phyloP scores from a whole-genome alignment of 768 basidiomycete genomes.

The Boletus bicolor region DNA sequence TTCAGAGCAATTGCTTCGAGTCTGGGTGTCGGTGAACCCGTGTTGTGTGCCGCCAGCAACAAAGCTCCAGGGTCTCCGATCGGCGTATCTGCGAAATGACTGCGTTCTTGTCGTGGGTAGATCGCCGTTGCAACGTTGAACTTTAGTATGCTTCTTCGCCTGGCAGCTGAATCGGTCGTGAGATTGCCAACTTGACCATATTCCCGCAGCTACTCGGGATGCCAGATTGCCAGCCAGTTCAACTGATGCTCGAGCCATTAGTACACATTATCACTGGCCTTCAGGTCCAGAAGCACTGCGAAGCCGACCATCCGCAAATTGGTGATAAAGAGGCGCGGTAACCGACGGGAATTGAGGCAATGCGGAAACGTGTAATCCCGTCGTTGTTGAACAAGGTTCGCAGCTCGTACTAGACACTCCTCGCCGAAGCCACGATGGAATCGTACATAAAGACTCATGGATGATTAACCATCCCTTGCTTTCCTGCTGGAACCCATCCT shows the following conservation, averaged over 20 bases:
- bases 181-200: slow-evolving; percentile 5
- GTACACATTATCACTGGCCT: not conserved
- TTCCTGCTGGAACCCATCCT: slow-evolving; percentile 18
- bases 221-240: not conserved
- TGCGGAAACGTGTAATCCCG: slow-evolving; percentile 26
- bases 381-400: slow-evolving; percentile 14
- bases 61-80: slow-evolving; percentile 4
- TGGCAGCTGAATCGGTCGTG: not conserved
- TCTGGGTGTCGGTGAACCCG: not conserved
- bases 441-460: slow-evolving; percentile 28
- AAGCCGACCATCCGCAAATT: slow-evolving; percentile 11
- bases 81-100: slow-evolving; percentile 10
- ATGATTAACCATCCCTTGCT: slow-evolving; percentile 9
- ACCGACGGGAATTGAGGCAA: slow-evolving; percentile 33
- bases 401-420: slow-evolving; percentile 20
- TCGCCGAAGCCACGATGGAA: slow-evolving; percentile 36
- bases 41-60: not conserved
- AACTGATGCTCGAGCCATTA: not conserved
- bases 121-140: slow-evolving; percentile 15
- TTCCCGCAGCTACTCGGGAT: not conserved
- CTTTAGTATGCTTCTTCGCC: not conserved
- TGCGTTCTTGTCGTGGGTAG: slow-evolving; percentile 7
- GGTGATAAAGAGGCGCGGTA: slow-evolving; percentile 30
- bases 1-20: not conserved
- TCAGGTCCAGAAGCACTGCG: slow-evolving; percentile 19